Percentiles rank a stretch among this genome's conserved stretches.
Conservation (phyloP, 495 filamentous ascomycete genomes). For the Coniosporium apollinis region DNA sequence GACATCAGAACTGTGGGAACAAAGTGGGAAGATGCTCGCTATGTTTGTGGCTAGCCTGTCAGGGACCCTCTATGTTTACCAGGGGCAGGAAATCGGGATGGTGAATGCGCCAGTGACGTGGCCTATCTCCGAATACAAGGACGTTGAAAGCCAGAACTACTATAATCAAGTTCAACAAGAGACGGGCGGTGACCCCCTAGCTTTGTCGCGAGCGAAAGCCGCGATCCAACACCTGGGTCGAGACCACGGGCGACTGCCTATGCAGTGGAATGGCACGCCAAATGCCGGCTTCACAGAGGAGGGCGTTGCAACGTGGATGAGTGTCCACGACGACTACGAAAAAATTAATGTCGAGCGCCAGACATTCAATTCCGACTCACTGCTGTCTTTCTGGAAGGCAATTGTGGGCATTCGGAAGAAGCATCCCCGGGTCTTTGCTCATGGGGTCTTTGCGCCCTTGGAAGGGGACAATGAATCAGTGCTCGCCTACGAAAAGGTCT, state of each 20-base stretch:
- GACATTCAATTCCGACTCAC: conserved; percentile 27
- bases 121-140: conserved; percentile 19
- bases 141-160: conserved; percentile 15
- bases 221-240: no score
- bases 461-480: conserved; percentile 28
- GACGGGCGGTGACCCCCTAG: conserved; percentile 17
- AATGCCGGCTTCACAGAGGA: conserved; percentile 40
- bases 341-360: conserved; percentile 35
- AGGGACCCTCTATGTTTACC: conserved; percentile 21
- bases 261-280: conserved; percentile 38
- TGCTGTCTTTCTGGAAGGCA: conserved; percentile 35
- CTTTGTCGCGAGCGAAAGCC: no score
- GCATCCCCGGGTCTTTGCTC: conserved; percentile 39
- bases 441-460: conserved; percentile 40
- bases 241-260: conserved; percentile 43
- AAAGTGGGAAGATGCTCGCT: conserved; percentile 17
- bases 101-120: conserved; percentile 17
- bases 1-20: conserved; percentile 9
- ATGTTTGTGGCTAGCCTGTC: conserved; percentile 11
- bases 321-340: conserved; percentile 35
- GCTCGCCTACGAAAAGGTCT: conserved; percentile 31
- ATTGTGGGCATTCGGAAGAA: conserved; percentile 37
- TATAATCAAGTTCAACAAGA: conserved; percentile 6
- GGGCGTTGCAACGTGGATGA: conserved; percentile 50
- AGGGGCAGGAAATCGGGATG: conserved; percentile 24